Evolutionary conservation across 108 stramenopile genomes (phyloP).

Genomic region (Fistulifera solaris): DNA sequence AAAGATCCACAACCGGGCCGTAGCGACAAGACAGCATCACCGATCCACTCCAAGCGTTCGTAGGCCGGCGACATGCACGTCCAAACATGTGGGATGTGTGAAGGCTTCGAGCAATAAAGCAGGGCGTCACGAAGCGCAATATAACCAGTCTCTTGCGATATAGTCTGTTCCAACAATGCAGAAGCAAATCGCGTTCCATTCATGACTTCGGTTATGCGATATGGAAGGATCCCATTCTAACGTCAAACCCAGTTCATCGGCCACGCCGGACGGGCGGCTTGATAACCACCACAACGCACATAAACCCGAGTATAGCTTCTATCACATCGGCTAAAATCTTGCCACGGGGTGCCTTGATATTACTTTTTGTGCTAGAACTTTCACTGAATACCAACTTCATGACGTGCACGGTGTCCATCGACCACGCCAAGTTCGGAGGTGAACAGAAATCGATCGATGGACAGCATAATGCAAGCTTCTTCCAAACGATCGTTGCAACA

Average conservation of each 20-base stretch:
- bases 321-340: slow-evolving; percentile 50
- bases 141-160: too few relatives aligned
- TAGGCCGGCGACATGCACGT: slow-evolving; percentile 42
- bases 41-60: slow-evolving; percentile 60
- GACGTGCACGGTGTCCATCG: slow-evolving; percentile 34
- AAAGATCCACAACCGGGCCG: slow-evolving; percentile 43
- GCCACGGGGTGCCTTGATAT: slow-evolving; percentile 1
- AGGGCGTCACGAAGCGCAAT: slow-evolving; percentile 12
- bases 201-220: neutral
- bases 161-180: too few relatives aligned
- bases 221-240: neutral
- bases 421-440: slow-evolving; percentile 23
- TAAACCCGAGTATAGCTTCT: slow-evolving; percentile 49
- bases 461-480: slow-evolving; percentile 17
- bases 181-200: too few relatives aligned
- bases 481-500: slow-evolving; percentile 33
- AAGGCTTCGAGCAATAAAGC: slow-evolving; percentile 42
- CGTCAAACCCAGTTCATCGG: neutral
- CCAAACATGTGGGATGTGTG: slow-evolving; percentile 44
- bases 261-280: neutral
- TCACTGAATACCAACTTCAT: slow-evolving; percentile 11
- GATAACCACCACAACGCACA: slow-evolving; percentile 26
- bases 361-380: neutral
- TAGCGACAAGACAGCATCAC: slow-evolving; percentile 61
- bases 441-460: slow-evolving; percentile 31